Evolutionary conservation across 2,329 filamentous ascomycete genomes (phyloP).

Genomic region (Teratosphaeria pseudoeucalypti): DNA sequence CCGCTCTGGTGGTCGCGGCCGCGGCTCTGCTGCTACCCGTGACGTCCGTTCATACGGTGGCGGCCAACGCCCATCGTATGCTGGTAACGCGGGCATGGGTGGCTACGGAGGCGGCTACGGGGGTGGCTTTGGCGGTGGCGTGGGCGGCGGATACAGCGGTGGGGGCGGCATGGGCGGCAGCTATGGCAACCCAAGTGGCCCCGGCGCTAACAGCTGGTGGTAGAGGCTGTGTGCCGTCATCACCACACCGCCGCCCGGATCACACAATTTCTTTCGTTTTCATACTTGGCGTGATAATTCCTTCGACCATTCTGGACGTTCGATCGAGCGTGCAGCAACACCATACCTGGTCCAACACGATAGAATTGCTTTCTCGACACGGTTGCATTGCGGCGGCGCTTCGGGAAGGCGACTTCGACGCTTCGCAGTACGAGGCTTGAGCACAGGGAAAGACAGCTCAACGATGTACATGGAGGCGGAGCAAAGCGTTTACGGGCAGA

Average conservation of each 20-base stretch:
- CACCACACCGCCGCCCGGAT: not conserved
- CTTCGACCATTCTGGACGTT: conserved; percentile 7
- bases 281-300: conserved; percentile 19
- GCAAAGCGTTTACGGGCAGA: not conserved
- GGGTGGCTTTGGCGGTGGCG: conserved; percentile 32
- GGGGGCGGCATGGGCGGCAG: conserved; percentile 46
- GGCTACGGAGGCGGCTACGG: conserved; percentile 33
- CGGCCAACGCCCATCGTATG: conserved; percentile 47
- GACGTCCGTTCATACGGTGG: conserved; percentile 62
- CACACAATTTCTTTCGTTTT: conserved; percentile 7
- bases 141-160: conserved; percentile 30
- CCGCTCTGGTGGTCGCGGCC: conserved; percentile 58
- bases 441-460: not conserved
- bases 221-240: conserved; percentile 26
- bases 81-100: conserved; percentile 44
- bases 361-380: conserved; percentile 36
- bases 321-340: conserved; percentile 10
- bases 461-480: not conserved
- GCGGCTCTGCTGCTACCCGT: conserved; percentile 61
- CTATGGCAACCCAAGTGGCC: conserved; percentile 62
- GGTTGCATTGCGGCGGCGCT: conserved; percentile 8
- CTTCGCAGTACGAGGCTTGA: not conserved
- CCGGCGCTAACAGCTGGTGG: conserved; percentile 52
- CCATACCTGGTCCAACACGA: conserved; percentile 33
- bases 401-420: conserved; percentile 1